These are phyloP conservation scores for Dendrobium nobile DNA, from an alignment of 106 monocot genomes.

Conservation along the genomic window DNA sequence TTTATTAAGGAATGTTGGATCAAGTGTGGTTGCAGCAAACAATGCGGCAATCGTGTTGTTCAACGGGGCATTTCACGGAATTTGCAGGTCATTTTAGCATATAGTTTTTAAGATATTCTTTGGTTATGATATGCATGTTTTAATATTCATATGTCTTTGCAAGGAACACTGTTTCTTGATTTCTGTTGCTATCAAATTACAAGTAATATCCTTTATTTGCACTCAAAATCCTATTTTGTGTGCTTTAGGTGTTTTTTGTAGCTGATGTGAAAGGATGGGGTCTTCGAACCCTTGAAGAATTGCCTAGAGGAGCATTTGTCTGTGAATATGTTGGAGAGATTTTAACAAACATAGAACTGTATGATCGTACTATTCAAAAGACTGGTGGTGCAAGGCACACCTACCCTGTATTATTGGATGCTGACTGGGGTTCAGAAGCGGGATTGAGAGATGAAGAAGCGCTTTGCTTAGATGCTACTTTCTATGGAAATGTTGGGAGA, in stretches of 20 bases:
- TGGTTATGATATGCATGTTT: neutral
- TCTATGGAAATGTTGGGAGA: constrained; percentile 88
- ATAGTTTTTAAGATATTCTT: neutral
- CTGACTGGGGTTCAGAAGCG: constrained; percentile 86
- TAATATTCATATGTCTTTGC: neutral
- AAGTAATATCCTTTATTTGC: neutral
- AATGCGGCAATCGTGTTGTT: constrained; percentile 86
- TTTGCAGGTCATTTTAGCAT: constrained; percentile 41
- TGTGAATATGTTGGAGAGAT: constrained; percentile 95
- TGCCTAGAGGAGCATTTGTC: constrained; percentile 80
- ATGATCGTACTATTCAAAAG: constrained; percentile 57
- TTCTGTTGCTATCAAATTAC: neutral
- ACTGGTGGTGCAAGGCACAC: constrained; percentile 57
- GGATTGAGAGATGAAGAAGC: constrained; percentile 90
- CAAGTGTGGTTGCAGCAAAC: constrained; percentile 81
- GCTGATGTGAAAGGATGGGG: constrained; percentile 85
- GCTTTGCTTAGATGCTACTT: constrained; percentile 89
- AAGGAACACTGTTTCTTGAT: neutral
- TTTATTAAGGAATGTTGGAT: constrained; percentile 97
- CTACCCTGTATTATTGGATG: constrained; percentile 78
- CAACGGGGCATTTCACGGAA: constrained; percentile 73
- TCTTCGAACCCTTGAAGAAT: constrained; percentile 49
- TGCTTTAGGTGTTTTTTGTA: constrained; percentile 66
- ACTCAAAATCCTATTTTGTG: neutral
- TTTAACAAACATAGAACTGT: constrained; percentile 74